These are phyloP conservation scores for Bremia lactucae DNA, from an alignment of 352 stramenopile genomes.

Conservation along the genomic window DNA sequence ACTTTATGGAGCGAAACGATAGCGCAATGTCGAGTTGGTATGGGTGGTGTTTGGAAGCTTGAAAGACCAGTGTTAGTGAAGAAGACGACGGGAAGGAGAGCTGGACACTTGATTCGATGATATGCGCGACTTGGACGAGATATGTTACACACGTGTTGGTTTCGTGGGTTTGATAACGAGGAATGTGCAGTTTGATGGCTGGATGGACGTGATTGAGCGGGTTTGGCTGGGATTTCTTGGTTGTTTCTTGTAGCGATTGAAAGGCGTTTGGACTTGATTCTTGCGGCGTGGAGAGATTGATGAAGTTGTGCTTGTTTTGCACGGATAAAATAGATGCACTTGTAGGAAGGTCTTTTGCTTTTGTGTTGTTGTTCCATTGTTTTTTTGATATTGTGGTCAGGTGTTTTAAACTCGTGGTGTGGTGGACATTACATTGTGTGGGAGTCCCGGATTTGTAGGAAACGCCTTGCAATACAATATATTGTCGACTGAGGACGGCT, in stretches of 20 bases:
- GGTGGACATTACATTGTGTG: conserved; percentile 76
- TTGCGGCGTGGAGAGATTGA: too few relatives aligned
- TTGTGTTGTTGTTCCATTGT: not conserved
- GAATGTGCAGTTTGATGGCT: not conserved
- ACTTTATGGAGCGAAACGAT: conserved; percentile 23
- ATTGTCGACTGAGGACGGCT: conserved; percentile 31
- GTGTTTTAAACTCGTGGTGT: conserved; percentile 10
- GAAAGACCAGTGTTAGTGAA: conserved; percentile 30
- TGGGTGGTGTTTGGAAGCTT: not conserved
- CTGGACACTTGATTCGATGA: conserved; percentile 29
- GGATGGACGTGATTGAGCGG: too few relatives aligned
- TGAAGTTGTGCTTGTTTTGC: conserved; percentile 10
- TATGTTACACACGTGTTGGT: conserved; percentile 40
- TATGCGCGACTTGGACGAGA: conserved; percentile 28
- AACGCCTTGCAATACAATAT: conserved; percentile 80
- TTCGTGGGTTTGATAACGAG: conserved; percentile 32
- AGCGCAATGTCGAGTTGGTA: conserved; percentile 29
- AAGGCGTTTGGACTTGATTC: too few relatives aligned
- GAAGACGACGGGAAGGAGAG: conserved; percentile 26
- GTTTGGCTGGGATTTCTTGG: too few relatives aligned
- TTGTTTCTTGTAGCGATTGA: too few relatives aligned
- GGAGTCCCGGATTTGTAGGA: conserved; percentile 76
- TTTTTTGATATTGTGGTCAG: conserved; percentile 12
- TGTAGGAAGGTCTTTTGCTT: not conserved
- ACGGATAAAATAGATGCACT: not conserved